Base-by-base conservation (phyloP, 306 rosid genomes). In the Glycyrrhiza uralensis region DNA sequence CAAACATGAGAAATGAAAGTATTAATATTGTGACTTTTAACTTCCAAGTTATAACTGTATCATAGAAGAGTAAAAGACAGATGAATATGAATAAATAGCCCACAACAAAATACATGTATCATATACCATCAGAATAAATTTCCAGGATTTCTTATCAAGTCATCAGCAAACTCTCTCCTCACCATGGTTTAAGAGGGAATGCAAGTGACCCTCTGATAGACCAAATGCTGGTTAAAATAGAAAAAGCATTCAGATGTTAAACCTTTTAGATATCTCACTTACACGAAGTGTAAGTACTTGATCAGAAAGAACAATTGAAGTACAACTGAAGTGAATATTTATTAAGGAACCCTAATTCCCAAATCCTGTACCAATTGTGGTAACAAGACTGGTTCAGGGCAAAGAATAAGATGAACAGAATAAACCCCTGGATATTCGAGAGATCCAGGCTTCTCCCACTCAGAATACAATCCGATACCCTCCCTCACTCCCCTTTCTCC, bases 101-200 rank as follows among this genome's bases (percentile, higher is more conserved):
- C 18, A 60, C 22, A 66, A 46, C 29, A 33, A 20, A 52, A 55
- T 33, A 15, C 3, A 36, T 6, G 22, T 49, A 36, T 33, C 73
- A 45, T 38, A 11, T 15, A 54, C 30, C 56, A 46, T 49, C 38
- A 26, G 13, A 24, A 78, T 46, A 44, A 20, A 71, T 17, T 70
- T 67, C 45, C 36, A 72, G 63, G 65, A 66, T 54, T 77, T 14
- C 33, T 22, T 33, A 68, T 42, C 24, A 49, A 45, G 51, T 44
- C 76, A 49, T 36, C 19, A 64, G 47, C 32, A 22, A 68, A 33
- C 7, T 19, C 72, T 28, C 47, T 61, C 45, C 41, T 46, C 49
- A 24, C 32, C 39, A 18, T 47, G 24, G 9, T 15, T 32, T 42
- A 7, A 58, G 14, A 26, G 44, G 22, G 11, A 26, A 54, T 13